Percentiles rank a stretch among this genome's conserved stretches.
phyloP scores from a whole-genome alignment of 176 grass and related monocot genomes.

The Carex parvula region DNA sequence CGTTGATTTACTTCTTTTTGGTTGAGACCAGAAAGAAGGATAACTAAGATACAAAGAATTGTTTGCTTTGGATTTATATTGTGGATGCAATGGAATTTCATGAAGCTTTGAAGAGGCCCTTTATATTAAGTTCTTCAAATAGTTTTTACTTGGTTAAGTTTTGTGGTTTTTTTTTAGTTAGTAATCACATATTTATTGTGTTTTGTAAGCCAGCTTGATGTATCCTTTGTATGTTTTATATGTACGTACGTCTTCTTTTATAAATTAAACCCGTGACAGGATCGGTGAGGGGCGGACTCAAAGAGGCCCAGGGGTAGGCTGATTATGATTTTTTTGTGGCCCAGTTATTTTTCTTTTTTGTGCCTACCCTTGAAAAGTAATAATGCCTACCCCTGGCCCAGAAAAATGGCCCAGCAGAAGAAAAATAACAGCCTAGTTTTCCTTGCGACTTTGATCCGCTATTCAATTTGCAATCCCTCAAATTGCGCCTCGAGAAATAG shows the following conservation, averaged over 20 bases:
- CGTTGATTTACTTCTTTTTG: constrained; percentile 50
- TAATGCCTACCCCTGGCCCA: too few species aligned
- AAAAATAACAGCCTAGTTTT: too few species aligned
- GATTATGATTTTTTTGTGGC: too few species aligned
- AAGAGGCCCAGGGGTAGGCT: too few species aligned
- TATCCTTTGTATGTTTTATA: neutral
- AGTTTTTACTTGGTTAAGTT: neutral
- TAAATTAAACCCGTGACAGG: neutral
- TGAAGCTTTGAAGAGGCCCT: neutral
- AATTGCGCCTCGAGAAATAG: too few species aligned
- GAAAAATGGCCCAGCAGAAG: too few species aligned
- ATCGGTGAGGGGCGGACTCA: too few species aligned
- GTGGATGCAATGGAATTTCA: neutral
- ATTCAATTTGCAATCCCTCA: too few species aligned
- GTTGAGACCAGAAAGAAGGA: constrained; percentile 41
- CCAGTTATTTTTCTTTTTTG: too few species aligned
- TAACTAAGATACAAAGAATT: constrained; percentile 24
- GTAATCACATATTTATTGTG: neutral
- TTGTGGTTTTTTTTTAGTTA: neutral
- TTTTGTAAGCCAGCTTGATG: neutral
- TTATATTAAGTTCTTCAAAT: neutral
- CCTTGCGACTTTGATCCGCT: too few species aligned
- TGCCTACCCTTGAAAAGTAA: too few species aligned
- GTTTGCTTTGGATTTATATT: neutral
- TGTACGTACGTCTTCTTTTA: neutral